These are phyloP conservation scores for Phaeosphaeria sp. DNA, from an alignment of 2,329 filamentous ascomycete species.

Conservation along the genomic window DNA sequence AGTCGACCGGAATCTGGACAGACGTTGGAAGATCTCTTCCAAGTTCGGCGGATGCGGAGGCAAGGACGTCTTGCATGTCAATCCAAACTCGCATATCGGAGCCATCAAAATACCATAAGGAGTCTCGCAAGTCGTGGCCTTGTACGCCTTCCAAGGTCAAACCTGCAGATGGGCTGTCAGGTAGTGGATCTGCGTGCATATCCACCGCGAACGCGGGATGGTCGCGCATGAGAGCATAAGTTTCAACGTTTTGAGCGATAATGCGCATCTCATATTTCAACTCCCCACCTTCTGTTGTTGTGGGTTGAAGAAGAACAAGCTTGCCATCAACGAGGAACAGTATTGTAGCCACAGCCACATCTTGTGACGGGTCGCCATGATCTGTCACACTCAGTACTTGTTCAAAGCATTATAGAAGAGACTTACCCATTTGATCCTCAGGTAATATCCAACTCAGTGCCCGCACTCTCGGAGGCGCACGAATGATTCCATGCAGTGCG, in stretches of 20 bases:
- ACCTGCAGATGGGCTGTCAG: slow-evolving; percentile 58
- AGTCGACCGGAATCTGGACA: slow-evolving; percentile 85
- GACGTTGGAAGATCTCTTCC: slow-evolving; percentile 74
- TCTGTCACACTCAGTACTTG: slow-evolving; percentile 49
- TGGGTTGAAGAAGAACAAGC: slow-evolving; percentile 88
- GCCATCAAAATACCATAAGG: slow-evolving; percentile 94
- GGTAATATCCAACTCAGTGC: slow-evolving; percentile 96
- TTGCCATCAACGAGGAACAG: slow-evolving; percentile 98
- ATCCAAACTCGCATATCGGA: slow-evolving; percentile 86
- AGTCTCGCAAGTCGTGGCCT: slow-evolving; percentile 74
- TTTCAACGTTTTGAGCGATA: slow-evolving; percentile 94
- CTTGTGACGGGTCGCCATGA: slow-evolving; percentile 92
- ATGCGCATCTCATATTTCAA: slow-evolving; percentile 99
- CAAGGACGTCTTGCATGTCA: slow-evolving; percentile 83
- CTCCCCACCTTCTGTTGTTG: slow-evolving; percentile 79
- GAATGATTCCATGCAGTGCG: slow-evolving; percentile 93
- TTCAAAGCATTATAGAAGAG: not conserved
- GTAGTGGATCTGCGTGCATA: slow-evolving; percentile 56
- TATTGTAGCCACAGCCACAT: slow-evolving; percentile 91
- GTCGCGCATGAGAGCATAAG: slow-evolving; percentile 91
- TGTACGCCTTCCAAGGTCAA: slow-evolving; percentile 54
- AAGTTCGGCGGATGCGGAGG: slow-evolving; percentile 70
- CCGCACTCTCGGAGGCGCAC: slow-evolving; percentile 89
- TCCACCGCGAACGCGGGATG: slow-evolving; percentile 64
- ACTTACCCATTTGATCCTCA: slow-evolving; percentile 79